These are phyloP conservation scores for Dactylonectria estremocensis DNA, from an alignment of 2,329 filamentous ascomycete species.

Conservation along the genomic window DNA sequence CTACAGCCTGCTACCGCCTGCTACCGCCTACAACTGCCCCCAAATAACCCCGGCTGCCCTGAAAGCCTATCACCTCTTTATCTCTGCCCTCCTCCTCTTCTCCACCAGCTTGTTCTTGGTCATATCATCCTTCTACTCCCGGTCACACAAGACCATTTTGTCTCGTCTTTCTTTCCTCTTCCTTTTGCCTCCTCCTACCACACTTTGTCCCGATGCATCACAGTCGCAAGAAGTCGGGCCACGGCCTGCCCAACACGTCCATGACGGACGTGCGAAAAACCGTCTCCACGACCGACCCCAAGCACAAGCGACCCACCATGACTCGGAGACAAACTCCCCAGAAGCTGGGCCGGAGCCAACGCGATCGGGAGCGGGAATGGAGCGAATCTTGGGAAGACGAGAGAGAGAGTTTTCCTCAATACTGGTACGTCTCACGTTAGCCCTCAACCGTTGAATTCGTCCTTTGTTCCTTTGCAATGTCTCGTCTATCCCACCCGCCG, in stretches of 20 bases:
- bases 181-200: conserved; percentile 14
- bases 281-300: conserved; percentile 62
- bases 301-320: conserved; percentile 64
- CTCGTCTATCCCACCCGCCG: conserved; percentile 1
- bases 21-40: conserved; percentile 39
- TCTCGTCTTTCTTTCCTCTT: conserved; percentile 20
- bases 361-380: conserved; percentile 66
- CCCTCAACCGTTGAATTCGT: conserved; percentile 18
- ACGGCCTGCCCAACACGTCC: conserved; percentile 67
- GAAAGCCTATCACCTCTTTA: conserved; percentile 37
- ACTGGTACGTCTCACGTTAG: conserved; percentile 67
- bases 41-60: conserved; percentile 32
- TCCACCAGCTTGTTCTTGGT: conserved; percentile 20
- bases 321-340: conserved; percentile 62
- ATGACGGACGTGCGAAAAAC: conserved; percentile 70
- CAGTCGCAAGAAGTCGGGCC: conserved; percentile 70
- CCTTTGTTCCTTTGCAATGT: conserved; percentile 28
- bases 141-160: conserved; percentile 33
- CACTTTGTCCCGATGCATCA: conserved; percentile 66
- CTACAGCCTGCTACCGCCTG: background rate
- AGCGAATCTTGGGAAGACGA: conserved; percentile 70
- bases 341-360: conserved; percentile 67
- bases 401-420: conserved; percentile 76
- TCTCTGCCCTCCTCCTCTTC: conserved; percentile 30
- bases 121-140: conserved; percentile 44